phyloP scores from a whole-genome alignment of 164 flowering plant species.

The Tetracentron sinense region DNA sequence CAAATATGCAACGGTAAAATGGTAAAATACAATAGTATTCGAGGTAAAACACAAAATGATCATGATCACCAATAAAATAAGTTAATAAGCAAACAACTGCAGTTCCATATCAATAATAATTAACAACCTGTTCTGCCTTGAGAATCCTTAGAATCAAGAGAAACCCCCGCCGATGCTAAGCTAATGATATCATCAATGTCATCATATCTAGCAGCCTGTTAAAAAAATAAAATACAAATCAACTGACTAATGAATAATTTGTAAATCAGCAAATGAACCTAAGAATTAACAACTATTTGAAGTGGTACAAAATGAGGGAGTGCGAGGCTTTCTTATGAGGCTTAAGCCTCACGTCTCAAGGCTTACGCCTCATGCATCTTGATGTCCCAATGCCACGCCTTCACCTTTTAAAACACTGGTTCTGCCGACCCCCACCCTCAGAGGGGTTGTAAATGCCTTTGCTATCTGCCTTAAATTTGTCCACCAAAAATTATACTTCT shows the following conservation, averaged over 20 bases:
- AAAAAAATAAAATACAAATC: background rate
- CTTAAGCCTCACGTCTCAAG: no score
- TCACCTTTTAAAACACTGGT: no score
- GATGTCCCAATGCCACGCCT: no score
- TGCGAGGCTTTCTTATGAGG: no score
- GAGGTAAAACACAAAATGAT: background rate
- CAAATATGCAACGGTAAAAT: no score
- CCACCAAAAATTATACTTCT: no score
- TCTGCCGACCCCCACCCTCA: no score
- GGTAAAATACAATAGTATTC: background rate
- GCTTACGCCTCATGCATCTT: no score
- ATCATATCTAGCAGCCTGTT: constrained; percentile 91
- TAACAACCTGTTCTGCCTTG: constrained; percentile 76
- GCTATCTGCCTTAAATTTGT: no score
- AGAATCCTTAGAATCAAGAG: constrained; percentile 73
- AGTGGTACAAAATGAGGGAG: background rate
- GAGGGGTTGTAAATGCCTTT: no score
- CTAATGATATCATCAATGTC: constrained; percentile 68
- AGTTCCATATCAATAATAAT: background rate
- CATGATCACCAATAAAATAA: background rate
- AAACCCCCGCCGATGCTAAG: constrained; percentile 58
- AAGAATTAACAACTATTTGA: background rate
- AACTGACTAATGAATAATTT: background rate
- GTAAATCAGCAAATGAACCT: background rate
- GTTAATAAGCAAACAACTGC: background rate